These are phyloP conservation scores for Pulveroboletus sp. DNA, from an alignment of 768 basidiomycete genomes.

Conservation along the genomic window DNA sequence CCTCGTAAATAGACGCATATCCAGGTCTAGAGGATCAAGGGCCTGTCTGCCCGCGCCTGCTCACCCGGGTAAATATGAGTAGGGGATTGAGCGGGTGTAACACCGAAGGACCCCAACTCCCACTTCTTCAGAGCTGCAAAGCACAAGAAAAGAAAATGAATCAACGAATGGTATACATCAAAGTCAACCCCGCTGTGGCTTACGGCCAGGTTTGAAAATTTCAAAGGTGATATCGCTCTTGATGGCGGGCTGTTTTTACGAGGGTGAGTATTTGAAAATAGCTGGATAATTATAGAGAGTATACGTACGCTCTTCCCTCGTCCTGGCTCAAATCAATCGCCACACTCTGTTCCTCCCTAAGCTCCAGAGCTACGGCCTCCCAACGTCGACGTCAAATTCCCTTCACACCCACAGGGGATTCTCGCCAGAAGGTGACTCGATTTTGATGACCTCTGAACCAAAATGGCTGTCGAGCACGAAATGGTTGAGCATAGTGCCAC, in stretches of 20 bases:
- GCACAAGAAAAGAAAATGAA: not conserved
- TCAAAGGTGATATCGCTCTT: slow-evolving; percentile 67
- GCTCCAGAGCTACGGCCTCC: slow-evolving; percentile 73
- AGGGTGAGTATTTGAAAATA: not conserved
- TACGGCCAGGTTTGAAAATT: slow-evolving; percentile 76
- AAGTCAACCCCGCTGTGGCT: slow-evolving; percentile 13
- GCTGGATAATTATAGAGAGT: not conserved
- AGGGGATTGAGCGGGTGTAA: slow-evolving; percentile 76
- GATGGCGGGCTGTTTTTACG: slow-evolving; percentile 43
- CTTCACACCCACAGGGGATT: slow-evolving; percentile 72
- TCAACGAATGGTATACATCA: not conserved
- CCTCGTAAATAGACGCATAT: slow-evolving; percentile 74
- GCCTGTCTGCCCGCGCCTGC: slow-evolving; percentile 73
- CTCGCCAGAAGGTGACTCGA: slow-evolving; percentile 61
- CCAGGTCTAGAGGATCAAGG: slow-evolving; percentile 73
- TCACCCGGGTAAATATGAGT: slow-evolving; percentile 87
- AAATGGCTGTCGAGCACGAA: slow-evolving; percentile 48
- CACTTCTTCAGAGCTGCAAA: slow-evolving; percentile 64
- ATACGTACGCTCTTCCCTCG: slow-evolving; percentile 49
- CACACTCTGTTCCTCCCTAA: slow-evolving; percentile 68
- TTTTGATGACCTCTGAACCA: slow-evolving; percentile 71
- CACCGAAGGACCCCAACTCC: slow-evolving; percentile 53
- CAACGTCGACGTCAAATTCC: slow-evolving; percentile 67
- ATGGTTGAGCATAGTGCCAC: not conserved
- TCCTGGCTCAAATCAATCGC: slow-evolving; percentile 60